Conservation (phyloP, 176 grass and related monocot species). For the Olyra latifolia region DNA sequence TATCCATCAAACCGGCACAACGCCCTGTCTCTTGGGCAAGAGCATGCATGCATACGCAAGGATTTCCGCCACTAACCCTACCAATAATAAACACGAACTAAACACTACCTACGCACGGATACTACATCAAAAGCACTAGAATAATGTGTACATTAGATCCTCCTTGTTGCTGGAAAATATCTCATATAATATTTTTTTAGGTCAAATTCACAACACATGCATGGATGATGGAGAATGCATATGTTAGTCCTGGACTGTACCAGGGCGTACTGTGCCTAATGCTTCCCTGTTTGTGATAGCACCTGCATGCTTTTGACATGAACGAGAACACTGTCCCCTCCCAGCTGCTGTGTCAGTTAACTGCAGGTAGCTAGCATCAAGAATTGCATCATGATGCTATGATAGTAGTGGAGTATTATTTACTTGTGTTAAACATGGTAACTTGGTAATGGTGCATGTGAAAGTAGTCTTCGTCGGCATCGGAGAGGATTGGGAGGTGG, state of each 20-base stretch:
- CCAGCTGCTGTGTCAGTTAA: background rate
- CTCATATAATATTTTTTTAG: conserved; percentile 14
- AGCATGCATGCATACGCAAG: background rate
- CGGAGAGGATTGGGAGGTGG: background rate
- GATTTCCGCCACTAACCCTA: background rate
- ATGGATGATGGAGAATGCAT: background rate
- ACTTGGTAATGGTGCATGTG: background rate
- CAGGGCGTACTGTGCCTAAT: conserved; percentile 11
- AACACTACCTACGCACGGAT: background rate
- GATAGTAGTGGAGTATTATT: background rate
- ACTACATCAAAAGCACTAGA: conserved; percentile 16
- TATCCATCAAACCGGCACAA: conserved; percentile 22
- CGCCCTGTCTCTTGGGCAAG: conserved; percentile 39
- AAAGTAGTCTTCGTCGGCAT: background rate
- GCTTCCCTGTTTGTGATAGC: conserved; percentile 7
- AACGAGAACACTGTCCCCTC: conserved; percentile 31
- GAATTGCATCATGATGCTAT: background rate
- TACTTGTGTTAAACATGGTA: conserved; percentile 1
- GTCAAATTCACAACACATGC: background rate
- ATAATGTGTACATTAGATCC: conserved; percentile 20
- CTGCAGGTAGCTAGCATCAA: background rate
- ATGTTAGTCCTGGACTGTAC: conserved; percentile 27
- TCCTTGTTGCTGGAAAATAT: conserved; percentile 8
- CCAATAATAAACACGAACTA: conserved; percentile 6
- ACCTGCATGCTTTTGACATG: conserved; percentile 33